Base-by-base conservation (phyloP, 176 grass and related monocot genomes). In the Triticum dicoccoides region DNA sequence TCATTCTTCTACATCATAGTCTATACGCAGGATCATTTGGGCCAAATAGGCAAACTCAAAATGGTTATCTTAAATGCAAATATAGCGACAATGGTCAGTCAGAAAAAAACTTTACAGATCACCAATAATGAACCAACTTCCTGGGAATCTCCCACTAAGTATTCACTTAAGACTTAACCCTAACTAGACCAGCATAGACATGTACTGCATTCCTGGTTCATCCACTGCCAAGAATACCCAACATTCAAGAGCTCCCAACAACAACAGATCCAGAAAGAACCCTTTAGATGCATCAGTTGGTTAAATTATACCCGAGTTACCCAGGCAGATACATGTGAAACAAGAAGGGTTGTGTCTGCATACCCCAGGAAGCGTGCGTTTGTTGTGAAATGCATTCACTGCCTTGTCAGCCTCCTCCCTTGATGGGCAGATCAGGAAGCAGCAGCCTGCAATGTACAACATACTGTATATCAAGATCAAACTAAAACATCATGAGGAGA, bases 391-490 rank as follows among this genome's bases (percentile, higher is more conserved):
- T 54, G 94, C 89, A 67, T 62, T 61, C 79, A 99, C 97, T n/a
- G 97, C 94, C 92, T 99, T 99, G 83, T 99, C 97, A 54, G 94
- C 97, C 87, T 99, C 97, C 80, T 94, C 84, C 80, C 92, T 88
- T 63, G 94, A 94, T 49, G 89, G 94, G 81, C 97, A 99, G 83
- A 99, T 93, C 94, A 99, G 44, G 81, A 99, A 99, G 78, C 97
- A 91, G 78, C 90, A 91, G 20, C 90, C 90, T 91, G 82, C 64
- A 88, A 88, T 65, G 70, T 81, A 29, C 67, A 64, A 14, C 35
- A 42, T 64, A 63, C 9, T 4, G 37, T 84, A 68, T 61, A 80
- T 76, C 27, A 76, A 58, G 15, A 45, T 68, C 33, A 91, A 81
- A 75, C 24, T 58, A 78, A 83, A 33, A 61, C 42, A 75, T 32